Base-by-base conservation (phyloP, 1,284 basidiomycete species). In the Ustanciosporium gigantosporum region DNA sequence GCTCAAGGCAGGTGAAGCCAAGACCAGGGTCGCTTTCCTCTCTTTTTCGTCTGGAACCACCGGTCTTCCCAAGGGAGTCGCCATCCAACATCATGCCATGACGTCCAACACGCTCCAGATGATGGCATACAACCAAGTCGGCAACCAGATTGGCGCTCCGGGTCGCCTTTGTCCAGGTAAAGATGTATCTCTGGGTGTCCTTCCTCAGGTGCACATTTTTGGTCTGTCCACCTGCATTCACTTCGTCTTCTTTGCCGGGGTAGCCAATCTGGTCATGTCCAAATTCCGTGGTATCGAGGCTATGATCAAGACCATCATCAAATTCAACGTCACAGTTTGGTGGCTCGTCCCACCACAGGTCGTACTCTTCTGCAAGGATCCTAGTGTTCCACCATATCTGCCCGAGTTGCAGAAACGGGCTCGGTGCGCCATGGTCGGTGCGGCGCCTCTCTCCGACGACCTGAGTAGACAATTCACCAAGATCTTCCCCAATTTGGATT, bases 1-100 rank as follows among this genome's bases (percentile, higher is more conserved):
- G 15, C 79, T 90, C 31, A 76, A 68, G 15, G 80, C 83, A 2
- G 88, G 86, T 0, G 88, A 90, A 77, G 84, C 81, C 16, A 84
- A 82, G 75, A 84, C 80, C 7, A 86, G 70, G 46, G 46, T 76
- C 14, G 74, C 72, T 2, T 74, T 73, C 49, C 50, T 72, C 5
- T 78, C 78, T 25, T 79, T 78, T 67, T 79, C 78, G 1, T 74
- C 70, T 13, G 78, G 78, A 6, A 79, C 78, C 2, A 79, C 78
- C 16, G 78, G 78, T 5, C 36, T 75, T 22, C 78, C 78, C 13
- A 79, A 79, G 38, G 76, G 70, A 3, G 76, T 78, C 3, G 74
- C 72, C 1, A 69, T 78, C 36, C 61, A 73, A 43, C 76, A 78
- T 40, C 40, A 41, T 13, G 73, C 73, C 5, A 71, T 72, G 6